These are phyloP conservation scores for Globisporangium lucens DNA, from an alignment of 352 stramenopile species.

Conservation along the genomic window DNA sequence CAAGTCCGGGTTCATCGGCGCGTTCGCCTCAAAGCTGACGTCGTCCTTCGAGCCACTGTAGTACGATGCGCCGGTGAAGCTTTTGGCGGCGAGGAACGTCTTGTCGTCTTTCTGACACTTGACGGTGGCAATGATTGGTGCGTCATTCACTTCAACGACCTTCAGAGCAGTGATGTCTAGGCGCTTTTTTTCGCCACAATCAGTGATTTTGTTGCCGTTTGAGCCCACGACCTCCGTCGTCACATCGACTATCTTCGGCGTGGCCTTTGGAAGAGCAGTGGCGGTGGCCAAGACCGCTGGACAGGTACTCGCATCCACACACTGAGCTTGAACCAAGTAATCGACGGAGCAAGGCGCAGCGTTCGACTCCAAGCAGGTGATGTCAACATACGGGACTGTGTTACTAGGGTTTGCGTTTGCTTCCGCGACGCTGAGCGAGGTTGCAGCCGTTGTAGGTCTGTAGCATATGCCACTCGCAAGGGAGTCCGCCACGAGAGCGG, in stretches of 20 bases:
- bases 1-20: background rate
- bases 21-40: background rate
- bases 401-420: background rate
- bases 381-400: background rate
- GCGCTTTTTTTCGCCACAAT: too few species aligned
- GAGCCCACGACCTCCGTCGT: too few species aligned
- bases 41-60: background rate
- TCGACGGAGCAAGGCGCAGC: too few species aligned
- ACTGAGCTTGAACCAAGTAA: too few species aligned
- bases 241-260: too few species aligned
- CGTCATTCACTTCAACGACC: too few species aligned
- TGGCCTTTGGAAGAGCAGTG: too few species aligned
- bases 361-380: background rate
- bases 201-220: too few species aligned
- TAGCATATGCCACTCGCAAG: background rate
- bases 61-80: background rate
- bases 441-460: background rate
- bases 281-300: too few species aligned
- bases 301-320: too few species aligned
- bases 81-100: background rate
- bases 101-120: background rate
- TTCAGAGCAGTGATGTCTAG: too few species aligned
- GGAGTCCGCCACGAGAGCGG: background rate
- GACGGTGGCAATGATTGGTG: background rate
- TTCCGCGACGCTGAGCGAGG: background rate